These are phyloP conservation scores for Arxiozyma slooffiae DNA, from an alignment of 1,139 yeast species.

Conservation along the genomic window DNA sequence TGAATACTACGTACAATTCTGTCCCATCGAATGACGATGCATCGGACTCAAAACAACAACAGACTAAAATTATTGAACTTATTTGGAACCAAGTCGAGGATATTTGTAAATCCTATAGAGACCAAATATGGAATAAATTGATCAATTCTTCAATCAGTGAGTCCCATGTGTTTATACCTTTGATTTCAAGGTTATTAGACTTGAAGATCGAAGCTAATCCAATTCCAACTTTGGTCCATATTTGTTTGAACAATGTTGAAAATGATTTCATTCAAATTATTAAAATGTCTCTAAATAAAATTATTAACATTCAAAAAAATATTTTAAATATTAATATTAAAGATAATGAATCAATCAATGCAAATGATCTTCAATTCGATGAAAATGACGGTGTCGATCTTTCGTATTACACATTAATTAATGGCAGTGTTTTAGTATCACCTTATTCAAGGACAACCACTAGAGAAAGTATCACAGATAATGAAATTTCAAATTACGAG, in stretches of 20 bases:
- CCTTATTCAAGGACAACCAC: neutral
- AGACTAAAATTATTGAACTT: constrained; percentile 34
- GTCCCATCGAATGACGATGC: neutral
- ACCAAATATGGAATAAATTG: constrained; percentile 52
- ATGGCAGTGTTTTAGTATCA: constrained; percentile 10
- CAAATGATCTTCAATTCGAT: no score
- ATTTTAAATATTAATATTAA: constrained; percentile 27
- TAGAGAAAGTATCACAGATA: constrained; percentile 1
- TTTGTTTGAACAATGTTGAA: constrained; percentile 37
- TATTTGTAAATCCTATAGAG: constrained; percentile 56
- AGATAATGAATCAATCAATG: constrained; percentile 22
- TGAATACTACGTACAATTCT: constrained; percentile 8
- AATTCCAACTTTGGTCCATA: constrained; percentile 48
- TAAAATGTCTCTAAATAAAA: constrained; percentile 28
- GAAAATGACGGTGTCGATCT: constrained; percentile 21
- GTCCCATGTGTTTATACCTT: constrained; percentile 36
- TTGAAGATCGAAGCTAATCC: constrained; percentile 45
- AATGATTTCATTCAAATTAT: constrained; percentile 33
- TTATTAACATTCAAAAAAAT: constrained; percentile 31
- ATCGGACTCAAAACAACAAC: constrained; percentile 6
- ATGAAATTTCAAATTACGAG: neutral
- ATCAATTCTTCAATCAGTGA: constrained; percentile 17
- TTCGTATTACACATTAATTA: constrained; percentile 21
- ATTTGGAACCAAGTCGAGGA: constrained; percentile 62
- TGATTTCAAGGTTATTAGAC: constrained; percentile 51